Evolutionary conservation across 2,329 filamentous ascomycete species (phyloP).

Genomic region (Colletotrichum lupini): DNA sequence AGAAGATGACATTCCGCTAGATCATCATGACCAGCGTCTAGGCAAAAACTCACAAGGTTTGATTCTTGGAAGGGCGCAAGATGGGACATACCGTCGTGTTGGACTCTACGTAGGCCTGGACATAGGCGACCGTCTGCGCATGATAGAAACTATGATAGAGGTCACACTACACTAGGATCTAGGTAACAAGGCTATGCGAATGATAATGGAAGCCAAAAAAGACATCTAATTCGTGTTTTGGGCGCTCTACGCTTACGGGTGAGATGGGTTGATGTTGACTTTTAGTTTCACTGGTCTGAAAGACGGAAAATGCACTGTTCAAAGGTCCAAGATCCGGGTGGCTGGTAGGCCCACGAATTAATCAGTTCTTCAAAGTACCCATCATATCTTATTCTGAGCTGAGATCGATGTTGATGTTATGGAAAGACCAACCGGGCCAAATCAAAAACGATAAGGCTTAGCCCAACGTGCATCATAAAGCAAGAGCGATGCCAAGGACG

Average conservation of each 20-base stretch:
- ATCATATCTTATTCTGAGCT: no score
- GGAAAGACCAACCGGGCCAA: background rate
- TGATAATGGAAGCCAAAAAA: no score
- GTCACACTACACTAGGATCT: background rate
- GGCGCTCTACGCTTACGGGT: no score
- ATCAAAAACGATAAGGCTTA: constrained; percentile 1
- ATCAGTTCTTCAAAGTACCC: no score
- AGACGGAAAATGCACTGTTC: no score
- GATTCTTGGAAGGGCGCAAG: background rate
- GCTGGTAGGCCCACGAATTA: no score
- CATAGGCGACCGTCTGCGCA: background rate
- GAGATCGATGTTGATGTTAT: no score
- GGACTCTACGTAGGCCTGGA: background rate
- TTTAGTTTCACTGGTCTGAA: no score
- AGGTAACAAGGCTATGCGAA: no score
- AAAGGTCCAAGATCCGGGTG: no score
- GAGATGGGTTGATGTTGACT: no score
- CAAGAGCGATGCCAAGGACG: background rate
- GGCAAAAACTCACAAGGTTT: background rate
- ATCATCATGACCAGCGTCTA: background rate
- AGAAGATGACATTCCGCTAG: background rate
- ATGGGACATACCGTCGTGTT: background rate
- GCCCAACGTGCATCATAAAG: background rate
- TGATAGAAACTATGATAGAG: background rate
- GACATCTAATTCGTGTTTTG: no score